phyloP scores from a whole-genome alignment of 2,329 filamentous ascomycete genomes.

The Fusarium sp. region DNA sequence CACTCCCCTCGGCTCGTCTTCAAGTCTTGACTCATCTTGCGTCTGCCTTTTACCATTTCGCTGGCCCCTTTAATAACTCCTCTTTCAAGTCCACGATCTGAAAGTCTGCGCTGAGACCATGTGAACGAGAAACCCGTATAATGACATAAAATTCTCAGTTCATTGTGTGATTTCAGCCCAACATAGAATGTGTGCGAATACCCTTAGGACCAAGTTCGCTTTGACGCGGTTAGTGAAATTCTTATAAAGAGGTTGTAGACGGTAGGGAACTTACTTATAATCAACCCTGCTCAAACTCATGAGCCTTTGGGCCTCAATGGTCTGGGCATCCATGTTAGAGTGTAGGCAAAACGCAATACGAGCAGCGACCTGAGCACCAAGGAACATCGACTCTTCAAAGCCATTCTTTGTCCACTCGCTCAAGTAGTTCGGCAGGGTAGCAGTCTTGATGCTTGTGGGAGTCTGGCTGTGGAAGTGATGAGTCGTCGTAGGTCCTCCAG shows the following conservation, averaged over 20 bases:
- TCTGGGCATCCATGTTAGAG: conserved; percentile 61
- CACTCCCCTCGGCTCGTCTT: neutral
- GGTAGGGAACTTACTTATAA: conserved; percentile 63
- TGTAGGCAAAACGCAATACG: conserved; percentile 67
- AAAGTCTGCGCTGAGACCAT: conserved; percentile 1
- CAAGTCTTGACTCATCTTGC: conserved; percentile 7
- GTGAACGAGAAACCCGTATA: conserved; percentile 15
- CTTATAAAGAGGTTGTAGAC: neutral
- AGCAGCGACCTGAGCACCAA: conserved; percentile 87
- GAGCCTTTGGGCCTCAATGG: conserved; percentile 61
- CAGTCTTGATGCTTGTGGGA: conserved; percentile 83
- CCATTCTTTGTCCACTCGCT: conserved; percentile 87
- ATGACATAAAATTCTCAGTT: conserved; percentile 25
- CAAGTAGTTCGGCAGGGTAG: conserved; percentile 84
- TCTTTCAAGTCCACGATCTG: conserved; percentile 23
- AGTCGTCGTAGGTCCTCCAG: conserved; percentile 48
- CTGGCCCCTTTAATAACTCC: conserved; percentile 33
- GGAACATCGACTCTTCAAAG: conserved; percentile 84
- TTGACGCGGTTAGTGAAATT: conserved; percentile 19
- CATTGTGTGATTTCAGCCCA: conserved; percentile 48
- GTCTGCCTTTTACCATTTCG: conserved; percentile 35
- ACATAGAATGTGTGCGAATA: conserved; percentile 63
- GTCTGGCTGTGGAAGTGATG: conserved; percentile 73
- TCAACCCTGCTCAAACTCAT: conserved; percentile 68
- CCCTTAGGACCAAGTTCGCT: conserved; percentile 66